phyloP scores from a whole-genome alignment of 352 stramenopile species.

The Phytophthora parvispora region DNA sequence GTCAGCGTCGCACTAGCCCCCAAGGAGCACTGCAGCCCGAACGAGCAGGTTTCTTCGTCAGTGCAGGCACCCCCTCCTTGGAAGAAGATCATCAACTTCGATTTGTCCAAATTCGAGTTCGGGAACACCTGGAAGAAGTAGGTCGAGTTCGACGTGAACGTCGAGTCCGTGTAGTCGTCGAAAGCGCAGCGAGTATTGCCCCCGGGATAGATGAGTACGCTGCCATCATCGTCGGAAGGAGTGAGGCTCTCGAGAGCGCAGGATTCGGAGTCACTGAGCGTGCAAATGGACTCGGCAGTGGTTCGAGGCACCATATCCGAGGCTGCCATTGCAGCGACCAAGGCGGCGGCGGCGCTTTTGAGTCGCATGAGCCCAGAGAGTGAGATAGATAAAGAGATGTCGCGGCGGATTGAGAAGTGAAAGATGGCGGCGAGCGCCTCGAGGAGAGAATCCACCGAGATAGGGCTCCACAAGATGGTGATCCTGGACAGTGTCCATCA shows the following conservation, averaged over 20 bases:
- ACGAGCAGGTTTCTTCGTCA: slow-evolving; percentile 60
- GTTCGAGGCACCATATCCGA: background rate
- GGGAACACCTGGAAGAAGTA: slow-evolving; percentile 71
- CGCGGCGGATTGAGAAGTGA: slow-evolving; percentile 23
- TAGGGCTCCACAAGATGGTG: background rate
- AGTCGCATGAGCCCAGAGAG: slow-evolving; percentile 1
- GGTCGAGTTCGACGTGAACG: slow-evolving; percentile 45
- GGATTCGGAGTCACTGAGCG: slow-evolving; percentile 22
- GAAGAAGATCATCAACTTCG: slow-evolving; percentile 68
- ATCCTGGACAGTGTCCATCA: background rate
- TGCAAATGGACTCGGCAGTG: slow-evolving; percentile 24
- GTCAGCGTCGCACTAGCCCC: slow-evolving; percentile 42
- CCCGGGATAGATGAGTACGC: slow-evolving; percentile 52
- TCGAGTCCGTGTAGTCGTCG: slow-evolving; percentile 38
- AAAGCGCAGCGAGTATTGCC: slow-evolving; percentile 57
- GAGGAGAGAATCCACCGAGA: slow-evolving; percentile 7
- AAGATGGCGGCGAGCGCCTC: background rate
- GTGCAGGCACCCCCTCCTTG: slow-evolving; percentile 64
- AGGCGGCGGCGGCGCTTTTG: background rate
- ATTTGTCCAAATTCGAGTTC: slow-evolving; percentile 42
- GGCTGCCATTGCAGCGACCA: slow-evolving; percentile 6
- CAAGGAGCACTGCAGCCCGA: slow-evolving; percentile 55
- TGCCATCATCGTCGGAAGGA: slow-evolving; percentile 31
- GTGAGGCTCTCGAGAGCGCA: slow-evolving; percentile 32
- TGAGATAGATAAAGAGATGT: background rate